Evolutionary conservation across 169 alveolate genomes (phyloP).

Genomic region (Plasmodium inui): DNA sequence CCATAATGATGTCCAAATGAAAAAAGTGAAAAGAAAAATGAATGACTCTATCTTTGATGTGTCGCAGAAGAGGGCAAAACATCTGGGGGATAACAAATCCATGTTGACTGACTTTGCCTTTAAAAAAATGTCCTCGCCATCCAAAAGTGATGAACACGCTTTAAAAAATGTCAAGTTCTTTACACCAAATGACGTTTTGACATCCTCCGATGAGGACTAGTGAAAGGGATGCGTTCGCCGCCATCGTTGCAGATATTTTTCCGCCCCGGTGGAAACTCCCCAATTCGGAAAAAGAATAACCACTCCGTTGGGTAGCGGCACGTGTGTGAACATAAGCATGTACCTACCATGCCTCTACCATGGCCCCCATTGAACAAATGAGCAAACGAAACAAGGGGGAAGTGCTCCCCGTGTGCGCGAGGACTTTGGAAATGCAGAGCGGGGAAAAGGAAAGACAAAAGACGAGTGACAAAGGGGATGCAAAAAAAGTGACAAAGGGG

Average conservation of each 20-base stretch:
- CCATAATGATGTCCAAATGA: conserved; percentile 21
- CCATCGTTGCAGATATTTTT: background rate
- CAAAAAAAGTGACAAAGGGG: background rate
- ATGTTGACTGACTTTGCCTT: background rate
- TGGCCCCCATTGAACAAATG: background rate
- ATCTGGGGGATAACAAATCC: background rate
- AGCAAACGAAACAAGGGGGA: background rate
- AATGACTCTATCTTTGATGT: conserved; percentile 20
- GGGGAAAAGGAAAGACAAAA: background rate
- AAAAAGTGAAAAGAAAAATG: conserved; percentile 61
- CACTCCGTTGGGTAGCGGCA: background rate
- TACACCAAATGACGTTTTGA: conserved; percentile 61
- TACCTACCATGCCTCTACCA: background rate
- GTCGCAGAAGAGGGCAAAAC: conserved; percentile 13
- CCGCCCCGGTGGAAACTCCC: background rate
- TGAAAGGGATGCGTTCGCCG: background rate
- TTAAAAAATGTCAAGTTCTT: conserved; percentile 21
- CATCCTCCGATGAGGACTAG: conserved; percentile 65
- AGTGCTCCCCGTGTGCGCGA: background rate
- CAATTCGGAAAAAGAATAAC: background rate
- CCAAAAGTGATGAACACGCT: background rate
- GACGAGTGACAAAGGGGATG: background rate
- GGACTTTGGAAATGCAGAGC: background rate
- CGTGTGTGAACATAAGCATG: background rate
- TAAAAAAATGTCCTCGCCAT: background rate